Base-by-base conservation (phyloP, 2,329 filamentous ascomycete species). In the Alternaria brassicae region DNA sequence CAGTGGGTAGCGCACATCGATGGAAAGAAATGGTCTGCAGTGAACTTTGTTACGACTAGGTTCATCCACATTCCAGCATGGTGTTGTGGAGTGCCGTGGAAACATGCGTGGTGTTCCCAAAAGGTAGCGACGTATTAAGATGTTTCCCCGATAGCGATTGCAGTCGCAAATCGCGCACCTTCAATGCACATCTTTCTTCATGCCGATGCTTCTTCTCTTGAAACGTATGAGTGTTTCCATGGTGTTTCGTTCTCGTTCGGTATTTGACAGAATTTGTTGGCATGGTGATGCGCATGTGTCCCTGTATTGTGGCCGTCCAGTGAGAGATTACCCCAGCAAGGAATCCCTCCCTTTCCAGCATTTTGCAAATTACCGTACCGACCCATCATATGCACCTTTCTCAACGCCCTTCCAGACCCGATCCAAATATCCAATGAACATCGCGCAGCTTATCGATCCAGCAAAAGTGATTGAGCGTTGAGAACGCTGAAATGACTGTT, bases 311-410 rank as follows among this genome's bases (percentile, higher is more conserved):
- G 41, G 32, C 37, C 15, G 13, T 45, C 15, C 28, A 53, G 9
- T 40, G 30, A 21, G 51, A 53, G 45, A 39, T 27, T 39, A 53
- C 37, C 28, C n/a, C n/a, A n/a, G n/a, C n/a, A n/a, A n/a, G n/a
- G n/a, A n/a, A n/a, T n/a, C n/a, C n/a, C n/a, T n/a, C n/a, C n/a
- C n/a, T n/a, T n/a, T n/a, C n/a, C n/a, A n/a, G n/a, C n/a, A n/a
- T n/a, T n/a, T n/a, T n/a, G n/a, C n/a, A n/a, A n/a, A n/a, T 47
- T 47, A 32, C 44, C 44, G 44, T 28, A 47, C 19, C 28, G 28
- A 17, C 30, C 28, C 1, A 21, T 5, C 2, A 47, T 3, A 32
- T n/a, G n/a, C n/a, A n/a, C n/a, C n/a, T n/a, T n/a, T n/a, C n/a
- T 21, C 49, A 27, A 39, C 28, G 28, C 44, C 44, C 13, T 52